Percentiles rank a stretch among this genome's conserved stretches.
Evolutionary conservation across 345 rosid genomes (phyloP).

Genomic region (Arabis alpina): DNA sequence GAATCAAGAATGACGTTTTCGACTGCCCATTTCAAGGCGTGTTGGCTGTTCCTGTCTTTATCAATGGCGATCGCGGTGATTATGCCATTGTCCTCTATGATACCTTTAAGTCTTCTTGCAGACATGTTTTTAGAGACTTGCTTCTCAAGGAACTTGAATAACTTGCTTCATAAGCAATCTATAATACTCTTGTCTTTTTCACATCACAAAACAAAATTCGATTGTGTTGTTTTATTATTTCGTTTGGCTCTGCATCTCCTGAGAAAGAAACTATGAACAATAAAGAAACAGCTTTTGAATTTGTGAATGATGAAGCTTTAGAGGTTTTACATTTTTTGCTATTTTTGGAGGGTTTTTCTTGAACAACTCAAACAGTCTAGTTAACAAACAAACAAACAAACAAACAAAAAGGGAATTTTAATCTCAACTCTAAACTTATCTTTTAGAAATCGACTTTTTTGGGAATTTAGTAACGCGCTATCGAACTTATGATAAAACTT

Average conservation of each 20-base stretch:
- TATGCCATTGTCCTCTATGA: slow-evolving; percentile 12
- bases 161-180: slow-evolving; percentile 16
- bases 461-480: slow-evolving; percentile 18
- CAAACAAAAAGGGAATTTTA: not conserved
- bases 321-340: slow-evolving; percentile 27
- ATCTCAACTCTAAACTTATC: slow-evolving; percentile 8
- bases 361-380: slow-evolving; percentile 34
- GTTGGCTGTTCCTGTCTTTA: slow-evolving; percentile 81
- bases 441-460: slow-evolving; percentile 23
- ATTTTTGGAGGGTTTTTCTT: slow-evolving; percentile 25
- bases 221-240: slow-evolving; percentile 19
- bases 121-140: slow-evolving; percentile 38
- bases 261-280: slow-evolving; percentile 21
- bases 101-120: slow-evolving; percentile 18
- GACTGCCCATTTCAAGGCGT: slow-evolving; percentile 77
- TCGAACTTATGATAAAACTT: not conserved
- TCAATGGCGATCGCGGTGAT: slow-evolving; percentile 65
- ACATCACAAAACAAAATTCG: slow-evolving; percentile 12
- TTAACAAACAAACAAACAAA: slow-evolving; percentile 30
- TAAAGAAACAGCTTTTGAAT: slow-evolving; percentile 20
- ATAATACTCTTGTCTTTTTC: not conserved
- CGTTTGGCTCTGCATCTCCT: slow-evolving; percentile 19
- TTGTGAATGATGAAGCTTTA: slow-evolving; percentile 12
- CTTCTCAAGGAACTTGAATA: slow-evolving; percentile 24
- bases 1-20: slow-evolving; percentile 63